phyloP scores from a whole-genome alignment of 2,329 filamentous ascomycete species.

The Orbilia quercus region DNA sequence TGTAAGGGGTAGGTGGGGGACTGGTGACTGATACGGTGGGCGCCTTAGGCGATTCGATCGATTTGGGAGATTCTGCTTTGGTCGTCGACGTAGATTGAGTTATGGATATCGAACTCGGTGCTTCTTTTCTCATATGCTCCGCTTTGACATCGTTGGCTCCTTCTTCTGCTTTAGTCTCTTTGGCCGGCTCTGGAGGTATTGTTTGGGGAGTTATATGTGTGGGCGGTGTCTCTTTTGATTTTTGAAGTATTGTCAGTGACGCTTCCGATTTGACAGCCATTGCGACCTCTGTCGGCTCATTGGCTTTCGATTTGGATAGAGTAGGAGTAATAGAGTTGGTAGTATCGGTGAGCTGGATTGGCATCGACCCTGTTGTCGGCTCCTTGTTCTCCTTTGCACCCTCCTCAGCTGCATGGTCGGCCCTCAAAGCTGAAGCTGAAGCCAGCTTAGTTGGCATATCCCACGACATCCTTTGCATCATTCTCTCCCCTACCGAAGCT shows the following conservation, averaged over 20 bases:
- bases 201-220: background rate
- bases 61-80: constrained; percentile 19
- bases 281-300: constrained; percentile 13
- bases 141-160: background rate
- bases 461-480: constrained; percentile 15
- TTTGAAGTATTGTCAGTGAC: background rate
- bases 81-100: background rate
- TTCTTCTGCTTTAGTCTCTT: background rate
- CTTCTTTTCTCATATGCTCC: background rate
- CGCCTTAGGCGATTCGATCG: constrained; percentile 10
- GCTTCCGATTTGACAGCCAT: background rate
- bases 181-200: background rate
- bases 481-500: constrained; percentile 24
- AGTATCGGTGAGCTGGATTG: background rate
- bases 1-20: constrained; percentile 1
- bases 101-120: background rate
- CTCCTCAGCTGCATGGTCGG: background rate
- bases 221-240: background rate
- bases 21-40: background rate
- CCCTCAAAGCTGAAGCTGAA: constrained; percentile 4
- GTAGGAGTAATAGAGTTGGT: background rate
- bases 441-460: constrained; percentile 1
- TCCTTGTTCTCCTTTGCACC: background rate
- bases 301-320: background rate
- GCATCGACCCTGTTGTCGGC: background rate